Base-by-base conservation (phyloP, 352 stramenopile species). In the Pythium grandisporangium region DNA sequence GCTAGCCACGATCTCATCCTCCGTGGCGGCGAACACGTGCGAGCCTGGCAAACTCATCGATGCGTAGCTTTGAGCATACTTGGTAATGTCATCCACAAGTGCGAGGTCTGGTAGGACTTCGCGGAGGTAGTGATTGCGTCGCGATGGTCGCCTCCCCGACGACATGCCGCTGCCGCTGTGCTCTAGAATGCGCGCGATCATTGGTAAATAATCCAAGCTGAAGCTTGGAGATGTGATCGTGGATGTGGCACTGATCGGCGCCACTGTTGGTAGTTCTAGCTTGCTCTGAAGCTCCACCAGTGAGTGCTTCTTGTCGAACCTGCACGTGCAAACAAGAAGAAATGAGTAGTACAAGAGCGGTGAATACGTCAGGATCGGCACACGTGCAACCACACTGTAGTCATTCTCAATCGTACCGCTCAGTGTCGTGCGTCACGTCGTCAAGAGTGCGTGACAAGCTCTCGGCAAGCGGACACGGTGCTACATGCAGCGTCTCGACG, bases 51-150 rank as follows among this genome's bases (percentile, higher is more conserved):
- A n/a, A n/a, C n/a, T n/a, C n/a, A n/a, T n/a, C n/a, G n/a, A n/a
- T n/a, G n/a, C n/a, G n/a, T n/a, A n/a, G n/a, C n/a, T n/a, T n/a
- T n/a, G n/a, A n/a, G n/a, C n/a, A n/a, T n/a, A n/a, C n/a, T n/a
- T n/a, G n/a, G n/a, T n/a, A 22, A 61, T 50, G 17, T 84, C 62
- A 40, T 86, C 75, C 29, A 85, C 50, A 30, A 84, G 51, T 20
- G 52, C 45, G 66, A 88, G 79, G 57, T 92, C 78, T 6, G 62
- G 42, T 32, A 92, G 55, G 48, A 92, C 63, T 22, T 82, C 73
- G 38, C 69, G 53, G 43, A 92, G 65, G 60, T 92, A 87, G 45
- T 87, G 71, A 46, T 84, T 78, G 32, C 78, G 75, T 25, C 78
- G 57, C 11, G 72, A 88, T 37, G 68, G 43, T 23, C 74, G 72